Conservation (phyloP, 352 stramenopile genomes). For the Lagenidium giganteum region DNA sequence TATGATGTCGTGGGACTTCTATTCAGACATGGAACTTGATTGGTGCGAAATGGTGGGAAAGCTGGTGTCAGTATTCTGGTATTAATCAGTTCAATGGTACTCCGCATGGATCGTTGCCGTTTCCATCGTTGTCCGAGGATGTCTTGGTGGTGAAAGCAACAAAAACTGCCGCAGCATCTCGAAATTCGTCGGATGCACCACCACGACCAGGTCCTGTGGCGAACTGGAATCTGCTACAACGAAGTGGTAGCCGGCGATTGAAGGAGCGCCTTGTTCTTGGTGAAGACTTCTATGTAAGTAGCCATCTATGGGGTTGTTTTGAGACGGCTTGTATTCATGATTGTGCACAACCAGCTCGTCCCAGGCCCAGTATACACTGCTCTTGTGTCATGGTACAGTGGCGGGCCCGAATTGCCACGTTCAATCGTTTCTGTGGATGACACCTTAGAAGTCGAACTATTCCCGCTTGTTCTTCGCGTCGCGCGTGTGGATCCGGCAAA, state of each 20-base stretch:
- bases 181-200: not conserved
- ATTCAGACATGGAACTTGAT: constrained; percentile 71
- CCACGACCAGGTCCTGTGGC: constrained; percentile 63
- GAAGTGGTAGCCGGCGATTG: constrained; percentile 64
- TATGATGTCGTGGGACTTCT: too few species aligned
- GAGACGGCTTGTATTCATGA: not conserved
- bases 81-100: constrained; percentile 67
- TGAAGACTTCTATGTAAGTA: constrained; percentile 74
- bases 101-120: constrained; percentile 38
- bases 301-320: not conserved
- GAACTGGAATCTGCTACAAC: constrained; percentile 75
- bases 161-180: not conserved
- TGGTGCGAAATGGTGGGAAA: constrained; percentile 67
- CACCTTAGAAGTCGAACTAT: constrained; percentile 68
- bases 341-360: constrained; percentile 39
- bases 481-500: constrained; percentile 62
- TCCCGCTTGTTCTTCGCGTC: constrained; percentile 74
- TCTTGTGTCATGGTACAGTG: constrained; percentile 76
- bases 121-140: constrained; percentile 16
- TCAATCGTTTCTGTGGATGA: too few species aligned
- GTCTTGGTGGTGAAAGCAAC: not conserved
- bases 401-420: constrained; percentile 60
- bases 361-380: constrained; percentile 57
- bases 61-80: constrained; percentile 70
- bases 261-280: constrained; percentile 71